Evolutionary conservation across 2,329 filamentous ascomycete species (phyloP).

Genomic region (Ceratocystis cubensis): DNA sequence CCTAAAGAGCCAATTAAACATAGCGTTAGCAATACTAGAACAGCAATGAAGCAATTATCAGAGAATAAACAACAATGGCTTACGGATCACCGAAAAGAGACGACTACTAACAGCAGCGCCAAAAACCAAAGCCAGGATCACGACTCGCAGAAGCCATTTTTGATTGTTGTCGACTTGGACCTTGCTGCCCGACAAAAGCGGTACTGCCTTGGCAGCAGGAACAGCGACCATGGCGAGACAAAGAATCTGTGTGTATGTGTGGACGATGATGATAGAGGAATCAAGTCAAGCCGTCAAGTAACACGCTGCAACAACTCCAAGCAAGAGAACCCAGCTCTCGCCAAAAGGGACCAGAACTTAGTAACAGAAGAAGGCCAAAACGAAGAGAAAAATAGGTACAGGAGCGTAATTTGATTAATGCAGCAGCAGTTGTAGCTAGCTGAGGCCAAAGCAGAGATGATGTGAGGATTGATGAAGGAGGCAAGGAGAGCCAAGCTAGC

Average conservation of each 20-base stretch:
- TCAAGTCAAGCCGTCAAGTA: neutral
- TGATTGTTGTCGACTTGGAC: conserved; percentile 26
- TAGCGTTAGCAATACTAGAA: conserved; percentile 27
- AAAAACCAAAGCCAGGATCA: conserved; percentile 85
- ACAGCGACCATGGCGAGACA: conserved; percentile 12
- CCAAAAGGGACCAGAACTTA: neutral
- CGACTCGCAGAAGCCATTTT: conserved; percentile 55
- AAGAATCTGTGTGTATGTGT: neutral
- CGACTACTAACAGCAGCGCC: conserved; percentile 83
- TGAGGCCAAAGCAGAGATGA: neutral
- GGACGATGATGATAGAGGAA: neutral
- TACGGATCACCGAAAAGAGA: conserved; percentile 96
- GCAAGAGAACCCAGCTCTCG: conserved; percentile 19
- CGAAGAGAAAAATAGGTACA: neutral
- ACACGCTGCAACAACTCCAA: neutral
- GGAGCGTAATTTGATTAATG: conserved; percentile 1
- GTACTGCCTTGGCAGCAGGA: conserved; percentile 13
- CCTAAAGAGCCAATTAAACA: conserved; percentile 37
- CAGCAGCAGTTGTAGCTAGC: neutral
- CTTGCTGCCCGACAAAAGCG: conserved; percentile 24
- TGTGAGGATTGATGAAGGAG: neutral
- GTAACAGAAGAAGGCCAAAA: neutral
- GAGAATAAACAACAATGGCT: conserved; percentile 30
- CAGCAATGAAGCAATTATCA: neutral
- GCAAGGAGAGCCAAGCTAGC: neutral